phyloP scores from a whole-genome alignment of 495 filamentous ascomycete genomes.

The Immersiella caudata region DNA sequence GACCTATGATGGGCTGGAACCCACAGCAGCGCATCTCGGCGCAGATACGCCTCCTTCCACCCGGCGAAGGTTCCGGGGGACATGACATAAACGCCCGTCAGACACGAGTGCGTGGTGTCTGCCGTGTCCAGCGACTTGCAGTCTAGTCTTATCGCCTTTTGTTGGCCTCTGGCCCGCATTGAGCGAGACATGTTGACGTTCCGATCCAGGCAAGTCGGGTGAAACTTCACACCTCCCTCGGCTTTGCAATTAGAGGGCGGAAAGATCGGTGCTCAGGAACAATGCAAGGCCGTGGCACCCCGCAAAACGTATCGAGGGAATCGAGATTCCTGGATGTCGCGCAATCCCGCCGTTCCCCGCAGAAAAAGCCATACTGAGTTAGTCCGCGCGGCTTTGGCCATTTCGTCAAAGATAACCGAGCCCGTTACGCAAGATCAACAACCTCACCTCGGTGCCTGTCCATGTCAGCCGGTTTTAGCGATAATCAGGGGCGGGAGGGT shows the following conservation, averaged over 20 bases:
- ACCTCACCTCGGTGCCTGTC: background rate
- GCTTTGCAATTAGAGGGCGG: slow-evolving; percentile 6
- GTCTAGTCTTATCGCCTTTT: slow-evolving; percentile 1
- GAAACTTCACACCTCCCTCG: slow-evolving; percentile 13
- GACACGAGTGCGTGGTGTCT: slow-evolving; percentile 12
- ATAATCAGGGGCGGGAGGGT: background rate
- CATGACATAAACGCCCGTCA: slow-evolving; percentile 1
- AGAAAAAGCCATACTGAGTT: background rate
- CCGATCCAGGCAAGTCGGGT: slow-evolving; percentile 9
- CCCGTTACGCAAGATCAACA: slow-evolving; percentile 7
- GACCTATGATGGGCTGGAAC: background rate
- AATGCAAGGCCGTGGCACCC: slow-evolving; percentile 13
- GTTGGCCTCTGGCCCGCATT: background rate
- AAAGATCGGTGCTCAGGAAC: slow-evolving; percentile 15
- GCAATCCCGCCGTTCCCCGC: slow-evolving; percentile 1
- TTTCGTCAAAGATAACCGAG: slow-evolving; percentile 15
- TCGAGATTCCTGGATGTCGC: slow-evolving; percentile 19
- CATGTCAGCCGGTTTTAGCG: slow-evolving; percentile 13
- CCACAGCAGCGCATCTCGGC: slow-evolving; percentile 9
- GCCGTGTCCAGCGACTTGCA: slow-evolving; percentile 5
- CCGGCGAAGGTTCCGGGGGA: slow-evolving; percentile 6
- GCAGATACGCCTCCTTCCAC: slow-evolving; percentile 7
- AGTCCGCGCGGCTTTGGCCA: background rate
- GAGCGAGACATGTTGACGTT: slow-evolving; percentile 12
- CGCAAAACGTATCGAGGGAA: slow-evolving; percentile 4